These are phyloP conservation scores for Polyplosphaeria fusca DNA, from an alignment of 495 filamentous ascomycete species.

Conservation along the genomic window DNA sequence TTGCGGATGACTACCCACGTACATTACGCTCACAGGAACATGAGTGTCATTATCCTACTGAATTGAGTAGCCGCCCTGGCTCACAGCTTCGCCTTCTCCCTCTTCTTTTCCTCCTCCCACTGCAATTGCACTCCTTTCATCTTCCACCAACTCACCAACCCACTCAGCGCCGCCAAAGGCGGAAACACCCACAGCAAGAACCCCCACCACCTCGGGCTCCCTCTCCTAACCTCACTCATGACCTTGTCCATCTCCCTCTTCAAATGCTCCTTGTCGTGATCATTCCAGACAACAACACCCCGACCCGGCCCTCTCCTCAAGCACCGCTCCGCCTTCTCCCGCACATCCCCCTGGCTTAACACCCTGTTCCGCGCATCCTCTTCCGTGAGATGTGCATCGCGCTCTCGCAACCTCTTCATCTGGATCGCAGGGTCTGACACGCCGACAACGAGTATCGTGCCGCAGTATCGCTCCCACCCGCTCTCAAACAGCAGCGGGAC, in stretches of 20 bases:
- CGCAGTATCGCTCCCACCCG: slow-evolving; percentile 75
- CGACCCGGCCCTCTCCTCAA: slow-evolving; percentile 57
- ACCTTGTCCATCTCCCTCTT: slow-evolving; percentile 59
- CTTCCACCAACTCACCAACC: slow-evolving; percentile 61
- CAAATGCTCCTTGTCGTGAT: slow-evolving; percentile 66
- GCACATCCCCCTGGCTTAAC: slow-evolving; percentile 75
- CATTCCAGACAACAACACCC: slow-evolving; percentile 86
- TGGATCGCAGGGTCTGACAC: slow-evolving; percentile 72
- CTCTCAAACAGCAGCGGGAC: slow-evolving; percentile 88
- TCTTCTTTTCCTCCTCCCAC: slow-evolving; percentile 65
- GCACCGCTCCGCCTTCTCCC: slow-evolving; percentile 71
- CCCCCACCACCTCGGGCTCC: slow-evolving; percentile 77
- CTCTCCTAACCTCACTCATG: slow-evolving; percentile 56
- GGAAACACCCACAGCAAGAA: slow-evolving; percentile 69
- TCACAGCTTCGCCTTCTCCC: slow-evolving; percentile 64
- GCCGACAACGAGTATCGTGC: slow-evolving; percentile 78
- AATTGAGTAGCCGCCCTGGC: too few relatives aligned
- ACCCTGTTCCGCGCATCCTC: slow-evolving; percentile 84
- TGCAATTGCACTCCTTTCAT: slow-evolving; percentile 63
- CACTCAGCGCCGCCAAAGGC: slow-evolving; percentile 64
- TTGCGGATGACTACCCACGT: too few relatives aligned
- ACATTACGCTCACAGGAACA: too few relatives aligned
- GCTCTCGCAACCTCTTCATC: slow-evolving; percentile 66
- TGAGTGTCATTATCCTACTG: too few relatives aligned
- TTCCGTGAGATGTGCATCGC: slow-evolving; percentile 67